Percentiles rank a stretch among this genome's conserved stretches.
phyloP scores from a whole-genome alignment of 768 basidiomycete genomes.

The Trametes cingulata region DNA sequence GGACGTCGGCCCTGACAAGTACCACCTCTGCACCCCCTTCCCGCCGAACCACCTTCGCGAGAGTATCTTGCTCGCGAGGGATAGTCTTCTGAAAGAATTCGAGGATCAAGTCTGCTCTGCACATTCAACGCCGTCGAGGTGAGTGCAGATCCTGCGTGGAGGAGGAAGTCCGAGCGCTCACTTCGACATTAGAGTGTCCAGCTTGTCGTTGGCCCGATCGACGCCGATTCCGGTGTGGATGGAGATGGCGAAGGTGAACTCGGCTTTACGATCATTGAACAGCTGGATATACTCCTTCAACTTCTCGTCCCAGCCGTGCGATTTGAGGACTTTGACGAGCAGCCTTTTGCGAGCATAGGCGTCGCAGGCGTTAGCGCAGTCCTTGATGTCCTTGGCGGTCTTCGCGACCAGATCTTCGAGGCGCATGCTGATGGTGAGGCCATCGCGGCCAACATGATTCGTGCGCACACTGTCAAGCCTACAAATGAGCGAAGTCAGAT shows the following conservation, averaged over 20 bases:
- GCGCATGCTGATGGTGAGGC: slow-evolving; percentile 35
- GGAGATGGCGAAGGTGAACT: slow-evolving; percentile 33
- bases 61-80: slow-evolving; percentile 41
- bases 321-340: slow-evolving; percentile 31
- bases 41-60: slow-evolving; percentile 24
- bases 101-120: slow-evolving; percentile 34
- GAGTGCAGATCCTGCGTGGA: neutral
- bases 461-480: slow-evolving; percentile 37
- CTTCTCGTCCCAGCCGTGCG: slow-evolving; percentile 31
- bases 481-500: neutral
- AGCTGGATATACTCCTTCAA: slow-evolving; percentile 13
- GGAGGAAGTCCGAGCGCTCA: neutral
- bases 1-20: slow-evolving; percentile 9
- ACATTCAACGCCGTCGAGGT: neutral
- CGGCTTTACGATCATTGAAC: slow-evolving; percentile 28
- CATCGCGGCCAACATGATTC: slow-evolving; percentile 33
- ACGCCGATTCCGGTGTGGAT: slow-evolving; percentile 32
- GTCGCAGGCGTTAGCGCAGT: slow-evolving; percentile 36
- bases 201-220: slow-evolving; percentile 23
- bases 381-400: slow-evolving; percentile 34
- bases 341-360: slow-evolving; percentile 34
- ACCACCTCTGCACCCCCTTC: slow-evolving; percentile 1
- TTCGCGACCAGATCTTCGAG: slow-evolving; percentile 32
- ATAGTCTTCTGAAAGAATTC: slow-evolving; percentile 41
- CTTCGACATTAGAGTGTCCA: slow-evolving; percentile 17